phyloP scores from a whole-genome alignment of 2,329 filamentous ascomycete species.

The Seiridium cupressi region DNA sequence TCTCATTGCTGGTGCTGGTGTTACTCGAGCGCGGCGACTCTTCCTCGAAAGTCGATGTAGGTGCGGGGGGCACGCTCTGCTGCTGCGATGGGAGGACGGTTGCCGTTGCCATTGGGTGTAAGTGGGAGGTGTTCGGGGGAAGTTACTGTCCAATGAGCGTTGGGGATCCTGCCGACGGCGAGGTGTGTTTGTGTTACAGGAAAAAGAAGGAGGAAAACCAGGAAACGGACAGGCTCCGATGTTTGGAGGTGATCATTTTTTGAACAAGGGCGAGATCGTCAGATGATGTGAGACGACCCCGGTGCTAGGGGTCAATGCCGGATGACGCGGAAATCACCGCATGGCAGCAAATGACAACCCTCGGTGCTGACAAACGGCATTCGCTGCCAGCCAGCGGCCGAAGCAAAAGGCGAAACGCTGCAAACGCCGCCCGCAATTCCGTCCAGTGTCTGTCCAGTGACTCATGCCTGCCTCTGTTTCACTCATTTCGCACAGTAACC shows the following conservation, averaged over 20 bases:
- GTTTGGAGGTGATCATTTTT: neutral
- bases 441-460: neutral
- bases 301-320: neutral
- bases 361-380: constrained; percentile 4
- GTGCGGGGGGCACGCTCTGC: constrained; percentile 3
- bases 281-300: neutral
- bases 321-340: constrained; percentile 6
- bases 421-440: too few relatives aligned
- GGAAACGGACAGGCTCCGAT: neutral
- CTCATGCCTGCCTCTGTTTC: neutral
- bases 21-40: constrained; percentile 11
- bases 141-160: neutral
- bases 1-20: constrained; percentile 10
- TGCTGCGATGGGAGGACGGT: neutral
- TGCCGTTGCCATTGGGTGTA: neutral
- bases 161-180: neutral
- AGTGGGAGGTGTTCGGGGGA: neutral
- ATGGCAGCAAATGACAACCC: neutral
- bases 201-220: neutral
- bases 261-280: neutral
- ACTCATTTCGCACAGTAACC: too few relatives aligned
- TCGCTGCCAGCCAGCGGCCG: neutral
- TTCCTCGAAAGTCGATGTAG: neutral
- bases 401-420: neutral
- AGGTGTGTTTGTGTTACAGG: neutral